Percentiles rank a stretch among this genome's conserved stretches.
Conservation (phyloP, 2,329 filamentous ascomycete species). For the Amesomyces nigricolor region DNA sequence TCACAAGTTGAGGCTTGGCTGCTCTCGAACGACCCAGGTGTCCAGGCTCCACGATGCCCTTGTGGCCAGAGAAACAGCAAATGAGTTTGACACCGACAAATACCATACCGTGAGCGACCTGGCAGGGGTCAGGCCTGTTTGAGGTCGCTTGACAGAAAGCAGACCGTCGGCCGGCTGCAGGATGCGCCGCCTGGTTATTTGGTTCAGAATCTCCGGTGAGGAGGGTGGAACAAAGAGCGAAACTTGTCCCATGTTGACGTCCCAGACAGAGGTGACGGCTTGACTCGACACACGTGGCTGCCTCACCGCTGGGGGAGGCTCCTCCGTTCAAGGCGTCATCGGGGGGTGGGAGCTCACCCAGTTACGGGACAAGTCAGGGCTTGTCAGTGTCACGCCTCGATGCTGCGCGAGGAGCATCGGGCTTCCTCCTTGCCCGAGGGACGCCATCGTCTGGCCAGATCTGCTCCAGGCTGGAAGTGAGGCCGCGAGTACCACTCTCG, state of each 20-base stretch:
- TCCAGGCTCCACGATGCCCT: slow-evolving; percentile 36
- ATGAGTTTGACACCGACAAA: slow-evolving; percentile 41
- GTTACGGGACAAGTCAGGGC: neutral
- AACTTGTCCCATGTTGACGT: slow-evolving; percentile 32
- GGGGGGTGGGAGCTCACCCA: neutral
- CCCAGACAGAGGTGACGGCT: slow-evolving; percentile 35
- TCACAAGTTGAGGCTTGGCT: slow-evolving; percentile 30
- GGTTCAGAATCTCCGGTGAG: slow-evolving; percentile 34
- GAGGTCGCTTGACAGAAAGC: slow-evolving; percentile 36
- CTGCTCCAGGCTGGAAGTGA: neutral
- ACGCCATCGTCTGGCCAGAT: neutral
- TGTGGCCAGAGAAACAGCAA: slow-evolving; percentile 31
- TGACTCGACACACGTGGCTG: slow-evolving; percentile 51
- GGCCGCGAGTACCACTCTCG: neutral
- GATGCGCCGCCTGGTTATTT: slow-evolving; percentile 38
- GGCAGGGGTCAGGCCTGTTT: slow-evolving; percentile 40
- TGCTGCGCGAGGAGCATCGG: neutral
- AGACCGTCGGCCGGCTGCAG: slow-evolving; percentile 44
- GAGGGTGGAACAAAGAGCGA: slow-evolving; percentile 43
- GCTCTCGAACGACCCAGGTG: slow-evolving; percentile 32
- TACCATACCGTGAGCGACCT: slow-evolving; percentile 34
- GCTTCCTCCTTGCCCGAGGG: slow-evolving; percentile 2
- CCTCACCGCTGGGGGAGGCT: slow-evolving; percentile 10
- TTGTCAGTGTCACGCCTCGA: slow-evolving; percentile 6
- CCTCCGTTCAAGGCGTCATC: neutral